Evolutionary conservation across 176 grass and related monocot genomes (phyloP), one percentile per base, ranked within the genome.

Genomic region (Carex kokanica): DNA sequence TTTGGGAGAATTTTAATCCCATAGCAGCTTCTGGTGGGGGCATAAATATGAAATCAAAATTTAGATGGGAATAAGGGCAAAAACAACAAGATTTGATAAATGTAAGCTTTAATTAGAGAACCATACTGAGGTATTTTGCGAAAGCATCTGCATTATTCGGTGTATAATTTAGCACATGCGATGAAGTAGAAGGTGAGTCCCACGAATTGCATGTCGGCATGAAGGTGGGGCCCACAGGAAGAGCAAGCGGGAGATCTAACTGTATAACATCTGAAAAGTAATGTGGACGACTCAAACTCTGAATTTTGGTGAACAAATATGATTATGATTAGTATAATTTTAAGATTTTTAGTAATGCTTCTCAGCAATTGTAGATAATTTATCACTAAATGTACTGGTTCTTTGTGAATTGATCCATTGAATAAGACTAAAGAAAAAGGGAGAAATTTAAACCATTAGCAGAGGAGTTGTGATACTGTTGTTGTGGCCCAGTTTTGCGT

Each of bases 401-500:
- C 69, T 43, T 49, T 73, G 41, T 14, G 69, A 51, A 54, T 54
- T 32, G 43, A 68, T 14, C 41, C 25, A 54, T 54, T 32, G 43
- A 68, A 17, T 73, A 64, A 71, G 16, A 70, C 47, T 54, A 54
- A 47, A 27, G 47, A 31, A n/a, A 70, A 23, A 47, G 16, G 31
- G 64, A 74, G 3, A 8, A 27, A 43, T 8, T 43, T 43, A 43
- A 57, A 80, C 55, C 32, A 80, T 72, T 74, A 67, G 16, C 63
- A 23, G 79, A 31, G 27, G 74, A 32, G 18, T 17, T 52, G 34
- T 70, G 87, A 74, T 49, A 78, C 78, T 85, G 83, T 57, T 84
- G 91, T 25, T 78, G 79, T 45, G 80, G 32, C 47, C 29, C 47
- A 51, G 72, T 0, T 78, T 90, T 85, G 82, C 89, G 90, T 57